Conservation (phyloP, 352 stramenopile genomes). For the Phytophthora pistaciae region DNA sequence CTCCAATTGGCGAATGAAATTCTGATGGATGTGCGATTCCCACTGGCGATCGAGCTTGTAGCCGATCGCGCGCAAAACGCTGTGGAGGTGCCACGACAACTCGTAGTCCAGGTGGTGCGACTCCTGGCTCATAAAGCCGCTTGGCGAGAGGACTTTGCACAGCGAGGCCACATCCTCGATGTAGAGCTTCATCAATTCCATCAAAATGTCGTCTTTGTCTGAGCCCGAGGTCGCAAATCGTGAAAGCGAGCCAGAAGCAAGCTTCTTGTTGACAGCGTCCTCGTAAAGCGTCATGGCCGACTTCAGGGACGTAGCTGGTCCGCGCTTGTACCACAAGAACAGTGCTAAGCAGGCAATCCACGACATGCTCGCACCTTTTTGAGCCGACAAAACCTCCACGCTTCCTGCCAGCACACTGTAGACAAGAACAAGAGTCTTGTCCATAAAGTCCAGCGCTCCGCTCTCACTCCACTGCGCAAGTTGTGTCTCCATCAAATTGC, state of each 20-base stretch:
- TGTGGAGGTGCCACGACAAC: conserved; percentile 81
- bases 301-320: conserved; percentile 57
- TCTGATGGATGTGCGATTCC: conserved; percentile 83
- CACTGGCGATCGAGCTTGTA: conserved; percentile 81
- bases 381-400: conserved; percentile 65
- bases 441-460: conserved; percentile 63
- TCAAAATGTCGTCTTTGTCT: conserved; percentile 67
- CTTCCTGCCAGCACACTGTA: conserved; percentile 75
- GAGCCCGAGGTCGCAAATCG: conserved; percentile 29
- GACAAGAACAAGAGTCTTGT: conserved; percentile 62
- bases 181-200: conserved; percentile 80
- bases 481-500: conserved; percentile 59
- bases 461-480: conserved; percentile 67
- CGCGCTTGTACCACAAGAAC: conserved; percentile 78
- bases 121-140: conserved; percentile 49
- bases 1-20: conserved; percentile 86
- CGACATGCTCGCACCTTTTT: conserved; percentile 50
- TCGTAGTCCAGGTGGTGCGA: conserved; percentile 75
- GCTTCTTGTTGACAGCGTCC: conserved; percentile 49
- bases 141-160: conserved; percentile 68
- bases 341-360: conserved; percentile 73
- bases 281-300: conserved; percentile 53
- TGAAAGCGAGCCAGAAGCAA: conserved; percentile 45
- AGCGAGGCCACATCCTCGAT: conserved; percentile 61
- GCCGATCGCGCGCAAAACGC: conserved; percentile 72